phyloP scores from a whole-genome alignment of 208 protist species.

The Naegleria gruberi region DNA sequence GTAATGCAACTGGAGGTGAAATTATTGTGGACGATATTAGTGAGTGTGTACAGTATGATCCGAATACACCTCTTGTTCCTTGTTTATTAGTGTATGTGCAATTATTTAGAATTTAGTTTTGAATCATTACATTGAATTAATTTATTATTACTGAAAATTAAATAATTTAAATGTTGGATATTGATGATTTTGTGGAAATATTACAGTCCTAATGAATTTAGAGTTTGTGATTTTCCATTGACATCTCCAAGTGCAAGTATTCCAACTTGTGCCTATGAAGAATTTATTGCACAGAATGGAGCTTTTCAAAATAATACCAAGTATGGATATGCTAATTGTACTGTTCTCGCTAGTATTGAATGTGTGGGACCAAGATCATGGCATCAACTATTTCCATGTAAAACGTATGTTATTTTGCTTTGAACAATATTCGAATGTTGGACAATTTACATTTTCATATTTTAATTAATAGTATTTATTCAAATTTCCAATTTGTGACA shows the following conservation, averaged over 20 bases:
- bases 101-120: neutral
- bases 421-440: no score
- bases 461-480: neutral
- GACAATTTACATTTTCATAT: neutral
- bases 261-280: neutral
- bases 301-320: neutral
- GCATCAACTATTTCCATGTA: neutral
- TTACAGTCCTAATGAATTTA: slow-evolving; percentile 2
- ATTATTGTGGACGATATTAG: neutral
- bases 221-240: neutral
- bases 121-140: neutral
- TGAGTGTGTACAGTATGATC: neutral
- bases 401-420: neutral
- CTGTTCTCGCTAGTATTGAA: neutral
- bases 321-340: slow-evolving; percentile 7
- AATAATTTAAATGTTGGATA: neutral
- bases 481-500: neutral
- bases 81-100: neutral
- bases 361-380: neutral
- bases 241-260: neutral
- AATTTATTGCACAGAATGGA: neutral
- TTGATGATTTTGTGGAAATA: neutral
- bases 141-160: neutral
- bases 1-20: neutral
- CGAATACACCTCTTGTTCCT: neutral